A percentile compares a stretch with the other conserved stretches of the same genome.
phyloP scores from a whole-genome alignment of 1,284 basidiomycete species.

The Cutaneotrichosporon daszewskae region DNA sequence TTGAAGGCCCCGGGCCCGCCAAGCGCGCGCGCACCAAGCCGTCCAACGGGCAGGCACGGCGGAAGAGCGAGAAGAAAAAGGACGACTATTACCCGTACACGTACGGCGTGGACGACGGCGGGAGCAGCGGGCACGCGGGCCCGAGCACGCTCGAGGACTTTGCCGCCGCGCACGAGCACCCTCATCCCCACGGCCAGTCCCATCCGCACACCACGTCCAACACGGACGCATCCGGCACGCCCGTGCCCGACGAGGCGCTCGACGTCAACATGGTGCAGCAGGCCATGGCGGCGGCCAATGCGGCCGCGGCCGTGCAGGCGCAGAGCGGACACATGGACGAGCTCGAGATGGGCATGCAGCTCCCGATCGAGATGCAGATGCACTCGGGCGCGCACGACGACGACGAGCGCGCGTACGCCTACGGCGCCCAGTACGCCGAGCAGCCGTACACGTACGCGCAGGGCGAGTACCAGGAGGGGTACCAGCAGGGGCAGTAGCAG shows the following conservation, averaged over 20 bases:
- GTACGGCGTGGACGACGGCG: slow-evolving; percentile 1
- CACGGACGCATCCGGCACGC: no score
- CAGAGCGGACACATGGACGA: slow-evolving; percentile 41
- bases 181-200: neutral
- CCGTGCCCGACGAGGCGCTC: no score
- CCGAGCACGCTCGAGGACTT: neutral
- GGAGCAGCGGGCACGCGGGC: neutral
- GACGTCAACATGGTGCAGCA: slow-evolving; percentile 43
- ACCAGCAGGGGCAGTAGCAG: slow-evolving; percentile 8
- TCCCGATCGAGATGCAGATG: slow-evolving; percentile 47
- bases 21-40: slow-evolving; percentile 20
- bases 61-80: slow-evolving; percentile 18
- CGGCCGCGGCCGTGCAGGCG: slow-evolving; percentile 22
- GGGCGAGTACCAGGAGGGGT: slow-evolving; percentile 5
- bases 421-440: slow-evolving; percentile 5
- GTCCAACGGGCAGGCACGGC: slow-evolving; percentile 17
- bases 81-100: slow-evolving; percentile 11
- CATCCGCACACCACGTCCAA: no score
- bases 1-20: slow-evolving; percentile 8
- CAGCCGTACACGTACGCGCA: no score
- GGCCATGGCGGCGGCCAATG: slow-evolving; percentile 44
- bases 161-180: neutral
- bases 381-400: slow-evolving; percentile 33
- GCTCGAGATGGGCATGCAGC: slow-evolving; percentile 44
- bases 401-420: slow-evolving; percentile 13